Base-by-base conservation (phyloP, 139 green algal species). In the Asterochloris erici region DNA sequence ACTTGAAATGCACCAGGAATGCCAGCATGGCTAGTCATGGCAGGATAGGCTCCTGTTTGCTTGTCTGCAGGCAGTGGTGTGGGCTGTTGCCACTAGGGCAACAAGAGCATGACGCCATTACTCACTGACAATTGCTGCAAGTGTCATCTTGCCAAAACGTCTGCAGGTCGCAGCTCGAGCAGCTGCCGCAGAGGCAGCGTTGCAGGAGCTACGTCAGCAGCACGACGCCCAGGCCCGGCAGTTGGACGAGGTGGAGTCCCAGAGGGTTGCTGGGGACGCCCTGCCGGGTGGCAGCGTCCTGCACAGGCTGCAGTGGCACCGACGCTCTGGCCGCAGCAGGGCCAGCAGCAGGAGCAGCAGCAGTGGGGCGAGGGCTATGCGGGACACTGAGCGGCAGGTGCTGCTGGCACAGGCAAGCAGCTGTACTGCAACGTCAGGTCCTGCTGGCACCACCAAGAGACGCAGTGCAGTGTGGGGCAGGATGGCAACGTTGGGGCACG, bases 121-220 rank as follows among this genome's bases (percentile, higher is more conserved):
- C 38, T 54, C 38, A 54, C 2, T 6, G 4, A 54, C 2, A 54
- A 54, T 6, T 54, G 38, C 38, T 54, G 38, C 38, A 54, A 54
- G 38, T 54, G 38, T 54, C 38, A 54, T 6, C 38, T 54, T 54
- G 38, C 38, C 38, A 54, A 23, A 2, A 26, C 66, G 66, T 23
- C 19, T 26, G 66, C 66, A 71, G 17, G 66, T 71, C 66, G 17
- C 66, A 71, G 17, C 66, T 6, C 17, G 66, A 29, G n/a, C 81
- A 12, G 78, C 77, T 68, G 63, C 26, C 64, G 73, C 87, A 63
- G 79, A 90, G 77, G 85, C 83, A 63, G 79, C 88, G 76, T 74
- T 93, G 79, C 88, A 90, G n/a, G 84, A 89, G 71, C 82, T 93
- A 79, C 88, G 90, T n/a, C 85, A 89, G 75, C 83, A 86, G 14